Conservation (phyloP, 176 grass and related monocot species). For the Phragmites australis region DNA sequence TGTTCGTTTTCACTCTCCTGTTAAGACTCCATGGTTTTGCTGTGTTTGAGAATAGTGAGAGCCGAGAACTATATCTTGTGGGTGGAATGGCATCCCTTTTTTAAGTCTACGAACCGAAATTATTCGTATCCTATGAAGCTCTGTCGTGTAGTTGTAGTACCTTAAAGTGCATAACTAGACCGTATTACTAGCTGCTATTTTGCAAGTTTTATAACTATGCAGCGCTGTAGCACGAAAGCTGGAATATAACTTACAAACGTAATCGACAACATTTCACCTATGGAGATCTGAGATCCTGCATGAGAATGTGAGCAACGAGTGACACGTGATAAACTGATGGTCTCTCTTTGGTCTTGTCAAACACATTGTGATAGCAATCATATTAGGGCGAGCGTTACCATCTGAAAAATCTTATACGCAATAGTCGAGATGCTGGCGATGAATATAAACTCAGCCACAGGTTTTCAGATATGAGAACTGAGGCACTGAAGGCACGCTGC, state of each 20-base stretch:
- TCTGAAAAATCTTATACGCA: too few relatives aligned
- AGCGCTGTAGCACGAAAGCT: neutral
- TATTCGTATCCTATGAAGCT: neutral
- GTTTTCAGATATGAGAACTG: too few relatives aligned
- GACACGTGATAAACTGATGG: neutral
- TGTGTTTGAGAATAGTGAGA: neutral
- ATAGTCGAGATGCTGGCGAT: too few relatives aligned
- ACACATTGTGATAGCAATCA: neutral
- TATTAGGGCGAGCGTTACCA: neutral
- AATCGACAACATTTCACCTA: neutral
- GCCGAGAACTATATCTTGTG: neutral
- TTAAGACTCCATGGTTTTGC: neutral
- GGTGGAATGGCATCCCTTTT: neutral
- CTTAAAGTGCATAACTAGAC: too few relatives aligned
- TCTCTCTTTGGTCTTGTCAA: neutral
- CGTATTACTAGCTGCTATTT: too few relatives aligned
- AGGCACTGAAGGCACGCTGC: too few relatives aligned
- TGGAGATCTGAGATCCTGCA: neutral
- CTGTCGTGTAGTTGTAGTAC: too few relatives aligned
- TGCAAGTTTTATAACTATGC: neutral
- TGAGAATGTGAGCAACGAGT: neutral
- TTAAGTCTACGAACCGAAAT: neutral
- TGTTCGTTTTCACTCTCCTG: neutral
- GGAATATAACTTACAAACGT: neutral
- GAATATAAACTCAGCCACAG: too few relatives aligned